A percentile compares a stretch with the other conserved stretches of the same genome.
Conservation (phyloP, 2,329 filamentous ascomycete genomes). For the Chaetomium strumarium region DNA sequence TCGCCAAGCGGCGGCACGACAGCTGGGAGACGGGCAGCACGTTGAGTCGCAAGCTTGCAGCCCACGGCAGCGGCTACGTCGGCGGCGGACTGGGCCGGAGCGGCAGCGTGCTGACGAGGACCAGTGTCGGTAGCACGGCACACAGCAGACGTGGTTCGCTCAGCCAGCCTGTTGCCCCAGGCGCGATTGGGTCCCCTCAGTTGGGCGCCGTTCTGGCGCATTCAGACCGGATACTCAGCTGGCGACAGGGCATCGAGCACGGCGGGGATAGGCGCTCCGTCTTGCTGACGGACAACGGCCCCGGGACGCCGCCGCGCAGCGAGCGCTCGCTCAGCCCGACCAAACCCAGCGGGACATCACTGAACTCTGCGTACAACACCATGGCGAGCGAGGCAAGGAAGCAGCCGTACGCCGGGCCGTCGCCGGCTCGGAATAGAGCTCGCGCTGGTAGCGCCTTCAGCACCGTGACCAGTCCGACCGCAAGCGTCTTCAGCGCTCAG, state of each 20-base stretch:
- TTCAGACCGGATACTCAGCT: slow-evolving; percentile 77
- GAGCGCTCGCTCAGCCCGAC: slow-evolving; percentile 52
- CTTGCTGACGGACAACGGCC: slow-evolving; percentile 29
- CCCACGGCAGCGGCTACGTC: slow-evolving; percentile 51
- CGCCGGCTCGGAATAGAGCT: slow-evolving; percentile 19
- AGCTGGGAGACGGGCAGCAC: slow-evolving; percentile 72
- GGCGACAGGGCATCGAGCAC: slow-evolving; percentile 63
- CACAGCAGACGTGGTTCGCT: slow-evolving; percentile 53
- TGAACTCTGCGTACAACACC: slow-evolving; percentile 36
- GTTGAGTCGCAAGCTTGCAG: slow-evolving; percentile 64
- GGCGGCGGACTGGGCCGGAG: slow-evolving; percentile 54
- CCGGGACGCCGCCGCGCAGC: slow-evolving; percentile 37
- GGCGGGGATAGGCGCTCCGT: slow-evolving; percentile 33
- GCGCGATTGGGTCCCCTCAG: slow-evolving; percentile 26
- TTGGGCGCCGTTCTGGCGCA: slow-evolving; percentile 26
- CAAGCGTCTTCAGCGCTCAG: slow-evolving; percentile 27
- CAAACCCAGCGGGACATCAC: slow-evolving; percentile 36
- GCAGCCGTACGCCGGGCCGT: slow-evolving; percentile 36
- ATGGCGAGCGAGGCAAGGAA: slow-evolving; percentile 42
- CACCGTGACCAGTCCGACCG: slow-evolving; percentile 35
- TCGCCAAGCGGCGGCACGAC: slow-evolving; percentile 67
- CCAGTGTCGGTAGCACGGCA: slow-evolving; percentile 42
- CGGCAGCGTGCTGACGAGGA: slow-evolving; percentile 50
- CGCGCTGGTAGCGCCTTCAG: background rate
- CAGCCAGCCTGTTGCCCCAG: slow-evolving; percentile 30